These are phyloP conservation scores for Hanseniaspora opuntiae DNA, from an alignment of 805 yeast genomes.

Conservation along the genomic window DNA sequence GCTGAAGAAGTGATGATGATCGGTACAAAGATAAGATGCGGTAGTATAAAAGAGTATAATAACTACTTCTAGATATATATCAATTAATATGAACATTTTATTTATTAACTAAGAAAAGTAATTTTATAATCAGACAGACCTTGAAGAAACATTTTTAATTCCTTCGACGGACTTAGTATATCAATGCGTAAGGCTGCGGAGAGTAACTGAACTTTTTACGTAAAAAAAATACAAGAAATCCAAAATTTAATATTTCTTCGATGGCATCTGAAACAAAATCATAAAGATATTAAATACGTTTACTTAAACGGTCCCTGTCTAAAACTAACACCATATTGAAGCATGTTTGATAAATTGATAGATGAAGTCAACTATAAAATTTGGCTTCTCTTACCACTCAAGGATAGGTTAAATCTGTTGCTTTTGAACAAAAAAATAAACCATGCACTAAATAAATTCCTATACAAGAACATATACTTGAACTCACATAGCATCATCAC, in stretches of 20 bases:
- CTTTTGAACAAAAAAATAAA: not conserved
- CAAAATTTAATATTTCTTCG: no score
- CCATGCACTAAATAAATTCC: not conserved
- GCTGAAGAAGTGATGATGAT: conserved; percentile 15
- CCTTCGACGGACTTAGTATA: not conserved
- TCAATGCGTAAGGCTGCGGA: no score
- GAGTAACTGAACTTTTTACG: not conserved
- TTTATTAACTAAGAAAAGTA: not conserved
- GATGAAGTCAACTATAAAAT: conserved; percentile 4
- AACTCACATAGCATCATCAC: not conserved
- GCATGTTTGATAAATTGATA: conserved; percentile 7
- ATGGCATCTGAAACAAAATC: no score
- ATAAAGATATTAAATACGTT: no score
- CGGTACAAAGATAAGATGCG: conserved; percentile 17
- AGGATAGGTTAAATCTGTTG: conserved; percentile 1
- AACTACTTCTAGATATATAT: conserved; percentile 10
- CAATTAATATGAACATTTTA: not conserved
- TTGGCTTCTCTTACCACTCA: not conserved
- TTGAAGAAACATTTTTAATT: no score
- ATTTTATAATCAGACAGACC: not conserved
- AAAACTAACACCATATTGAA: no score
- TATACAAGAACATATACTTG: conserved; percentile 9
- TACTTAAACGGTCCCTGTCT: no score
- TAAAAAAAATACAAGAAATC: not conserved
- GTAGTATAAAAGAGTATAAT: conserved; percentile 18